Evolutionary conservation across 805 yeast species (phyloP).

Genomic region (Saccharomycopsis fibuligera): DNA sequence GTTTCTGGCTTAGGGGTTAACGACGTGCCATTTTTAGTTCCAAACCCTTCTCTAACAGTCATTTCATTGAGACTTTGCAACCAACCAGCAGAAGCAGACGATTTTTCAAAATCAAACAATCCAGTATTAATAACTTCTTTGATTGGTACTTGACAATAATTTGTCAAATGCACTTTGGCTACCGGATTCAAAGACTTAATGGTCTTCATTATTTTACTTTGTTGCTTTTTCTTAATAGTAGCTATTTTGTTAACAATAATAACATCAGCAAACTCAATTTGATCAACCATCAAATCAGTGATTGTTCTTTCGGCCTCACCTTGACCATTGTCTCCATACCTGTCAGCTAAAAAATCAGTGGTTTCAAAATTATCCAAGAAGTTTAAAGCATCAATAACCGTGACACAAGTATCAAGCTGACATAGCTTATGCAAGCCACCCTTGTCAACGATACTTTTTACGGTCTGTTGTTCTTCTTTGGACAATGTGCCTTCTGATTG

Average conservation of each 20-base stretch:
- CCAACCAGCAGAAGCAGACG: conserved; percentile 16
- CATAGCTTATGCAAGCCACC: conserved; percentile 39
- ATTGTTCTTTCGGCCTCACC: conserved; percentile 27
- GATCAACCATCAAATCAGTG: conserved; percentile 41
- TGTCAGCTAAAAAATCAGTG: conserved; percentile 25
- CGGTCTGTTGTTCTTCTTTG: background rate
- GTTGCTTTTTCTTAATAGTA: conserved; percentile 24
- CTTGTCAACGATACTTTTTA: conserved; percentile 22
- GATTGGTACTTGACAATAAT: conserved; percentile 32
- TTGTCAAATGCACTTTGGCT: conserved; percentile 33
- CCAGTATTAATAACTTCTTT: conserved; percentile 33
- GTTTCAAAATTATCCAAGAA: conserved; percentile 36
- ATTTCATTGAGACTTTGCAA: background rate
- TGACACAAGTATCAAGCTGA: conserved; percentile 39
- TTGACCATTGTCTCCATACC: conserved; percentile 30
- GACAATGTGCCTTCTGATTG: background rate
- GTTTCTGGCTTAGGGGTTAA: conserved; percentile 9
- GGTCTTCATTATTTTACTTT: conserved; percentile 29
- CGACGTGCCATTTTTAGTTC: background rate
- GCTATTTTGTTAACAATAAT: conserved; percentile 36
- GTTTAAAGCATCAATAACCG: conserved; percentile 39
- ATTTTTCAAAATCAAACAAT: conserved; percentile 33
- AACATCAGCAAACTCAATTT: conserved; percentile 41
- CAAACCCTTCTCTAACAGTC: conserved; percentile 24
- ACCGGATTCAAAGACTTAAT: conserved; percentile 36